Base-by-base conservation (phyloP, 2,329 filamentous ascomycete genomes). In the Fusarium mangiferae region DNA sequence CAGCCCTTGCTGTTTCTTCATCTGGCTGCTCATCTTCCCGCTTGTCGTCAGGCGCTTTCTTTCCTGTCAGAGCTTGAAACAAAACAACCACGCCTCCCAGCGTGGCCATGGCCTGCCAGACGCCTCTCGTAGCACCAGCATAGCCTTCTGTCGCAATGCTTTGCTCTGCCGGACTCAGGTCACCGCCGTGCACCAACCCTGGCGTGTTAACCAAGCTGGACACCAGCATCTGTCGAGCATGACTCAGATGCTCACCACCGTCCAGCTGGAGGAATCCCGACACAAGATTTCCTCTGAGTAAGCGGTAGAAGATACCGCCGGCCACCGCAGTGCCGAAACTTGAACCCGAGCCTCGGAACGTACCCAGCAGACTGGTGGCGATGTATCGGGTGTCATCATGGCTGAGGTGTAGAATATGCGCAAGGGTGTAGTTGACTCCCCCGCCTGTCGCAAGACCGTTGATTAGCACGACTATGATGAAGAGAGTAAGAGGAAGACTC, bases 301-400 rank as follows among this genome's bases (percentile, higher is more conserved):
- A 85, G 10, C 93, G 88, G 45, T 88, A 86, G 79, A 95, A 96
- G 60, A 93, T 85, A 0, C 94, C 94, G 6, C 94, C 94, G 6
- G 93, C 93, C 54, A 96, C 92, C 0, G 94, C 90, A 3, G 92
- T 92, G 6, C 94, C 94, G 76, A 97, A 96, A 58, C 90, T 93
- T 20, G 93, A 93, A 0, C 93, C 93, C 72, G 96, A 95, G 10
- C 93, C 93, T 8, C 94, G 88, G 82, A 96, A 96, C 2, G 94
- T 97, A 35, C 92, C 90, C 8, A 96, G 83, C 46, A 97, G 85
- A 18, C 93, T 92, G 1, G 92, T 94, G 7, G 92, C 90, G 56
- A 96, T 90, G 77, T 93, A 94, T 77, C 95, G 93, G 2, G 90
- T 90, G 12, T 89, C 86, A 1, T 89, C 85, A 0, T 85, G 84